Percentiles rank a stretch among this genome's conserved stretches.
phyloP scores from a whole-genome alignment of 371 early-diverging fungal genomes.

The Parasitella parasitica region DNA sequence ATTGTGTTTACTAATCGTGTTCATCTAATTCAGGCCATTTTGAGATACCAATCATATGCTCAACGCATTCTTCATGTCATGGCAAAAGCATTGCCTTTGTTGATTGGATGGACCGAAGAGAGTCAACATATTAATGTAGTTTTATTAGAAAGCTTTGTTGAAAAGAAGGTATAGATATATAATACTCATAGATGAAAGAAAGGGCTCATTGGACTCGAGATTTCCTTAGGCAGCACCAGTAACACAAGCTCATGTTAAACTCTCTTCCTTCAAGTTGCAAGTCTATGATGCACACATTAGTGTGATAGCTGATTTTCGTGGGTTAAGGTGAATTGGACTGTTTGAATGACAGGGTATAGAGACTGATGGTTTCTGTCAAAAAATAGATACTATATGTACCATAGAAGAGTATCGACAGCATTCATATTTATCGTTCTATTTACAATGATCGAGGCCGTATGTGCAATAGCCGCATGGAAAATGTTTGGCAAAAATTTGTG shows the following conservation, averaged over 20 bases:
- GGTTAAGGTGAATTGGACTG: conserved; percentile 23
- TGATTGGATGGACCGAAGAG: conserved; percentile 68
- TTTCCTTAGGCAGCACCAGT: conserved; percentile 51
- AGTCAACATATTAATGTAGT: conserved; percentile 65
- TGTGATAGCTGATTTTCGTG: conserved; percentile 80
- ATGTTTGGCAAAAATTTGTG: conserved; percentile 53
- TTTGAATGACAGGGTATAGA: too few relatives aligned
- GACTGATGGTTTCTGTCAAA: too few relatives aligned
- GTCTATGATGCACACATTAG: conserved; percentile 69
- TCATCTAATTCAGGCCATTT: conserved; percentile 52
- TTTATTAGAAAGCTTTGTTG: conserved; percentile 71
- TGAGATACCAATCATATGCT: conserved; percentile 73
- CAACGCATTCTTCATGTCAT: conserved; percentile 66
- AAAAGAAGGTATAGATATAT: conserved; percentile 45
- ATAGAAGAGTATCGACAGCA: conserved; percentile 77
- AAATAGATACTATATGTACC: conserved; percentile 78
- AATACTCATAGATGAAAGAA: neutral
- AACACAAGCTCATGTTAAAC: conserved; percentile 60
- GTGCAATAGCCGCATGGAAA: conserved; percentile 71
- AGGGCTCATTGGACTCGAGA: neutral
- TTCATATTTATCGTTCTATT: conserved; percentile 66
- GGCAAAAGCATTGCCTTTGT: conserved; percentile 65
- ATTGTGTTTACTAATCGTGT: neutral
- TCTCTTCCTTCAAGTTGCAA: conserved; percentile 70
- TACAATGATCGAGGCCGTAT: conserved; percentile 72